Evolutionary conservation across 371 early-diverging fungal species (phyloP).

Genomic region (Mortierella sp.): DNA sequence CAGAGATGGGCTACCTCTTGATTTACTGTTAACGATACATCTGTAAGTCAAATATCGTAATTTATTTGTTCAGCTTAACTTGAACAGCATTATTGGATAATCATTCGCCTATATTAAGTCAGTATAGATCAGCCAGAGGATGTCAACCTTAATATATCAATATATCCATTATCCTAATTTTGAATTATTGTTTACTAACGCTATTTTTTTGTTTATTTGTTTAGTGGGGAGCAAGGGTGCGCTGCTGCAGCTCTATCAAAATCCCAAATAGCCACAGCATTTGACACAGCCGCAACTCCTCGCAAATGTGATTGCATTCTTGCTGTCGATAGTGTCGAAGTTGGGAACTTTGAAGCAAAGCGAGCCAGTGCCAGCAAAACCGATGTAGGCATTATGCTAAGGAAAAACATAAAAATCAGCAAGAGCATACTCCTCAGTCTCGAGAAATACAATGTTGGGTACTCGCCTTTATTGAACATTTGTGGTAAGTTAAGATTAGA

Average conservation of each 20-base stretch:
- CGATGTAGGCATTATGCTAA: constrained; percentile 12
- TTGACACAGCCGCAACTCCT: constrained; percentile 12
- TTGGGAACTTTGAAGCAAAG: constrained; percentile 25
- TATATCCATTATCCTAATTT: neutral
- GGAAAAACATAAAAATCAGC: constrained; percentile 25
- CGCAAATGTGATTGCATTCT: constrained; percentile 28
- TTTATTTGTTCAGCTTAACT: neutral
- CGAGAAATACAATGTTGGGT: constrained; percentile 15
- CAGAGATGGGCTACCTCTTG: constrained; percentile 13
- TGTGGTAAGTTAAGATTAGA: neutral
- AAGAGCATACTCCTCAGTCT: constrained; percentile 16
- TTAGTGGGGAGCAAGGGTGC: constrained; percentile 32
- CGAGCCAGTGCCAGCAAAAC: neutral
- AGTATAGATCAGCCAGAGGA: neutral
- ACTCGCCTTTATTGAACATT: constrained; percentile 17
- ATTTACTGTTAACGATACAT: constrained; percentile 1
- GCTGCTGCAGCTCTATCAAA: constrained; percentile 15
- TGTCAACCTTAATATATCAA: no score
- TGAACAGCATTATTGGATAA: no score
- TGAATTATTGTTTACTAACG: neutral
- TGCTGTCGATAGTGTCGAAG: constrained; percentile 15
- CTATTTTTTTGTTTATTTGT: constrained; percentile 1
- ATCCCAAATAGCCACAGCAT: constrained; percentile 14
- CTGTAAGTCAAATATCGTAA: constrained; percentile 10
- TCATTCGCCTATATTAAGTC: constrained; percentile 1